Percentiles rank a stretch among this genome's conserved stretches.
Evolutionary conservation across 306 rosid species (phyloP).

Genomic region (Quercus gilva): DNA sequence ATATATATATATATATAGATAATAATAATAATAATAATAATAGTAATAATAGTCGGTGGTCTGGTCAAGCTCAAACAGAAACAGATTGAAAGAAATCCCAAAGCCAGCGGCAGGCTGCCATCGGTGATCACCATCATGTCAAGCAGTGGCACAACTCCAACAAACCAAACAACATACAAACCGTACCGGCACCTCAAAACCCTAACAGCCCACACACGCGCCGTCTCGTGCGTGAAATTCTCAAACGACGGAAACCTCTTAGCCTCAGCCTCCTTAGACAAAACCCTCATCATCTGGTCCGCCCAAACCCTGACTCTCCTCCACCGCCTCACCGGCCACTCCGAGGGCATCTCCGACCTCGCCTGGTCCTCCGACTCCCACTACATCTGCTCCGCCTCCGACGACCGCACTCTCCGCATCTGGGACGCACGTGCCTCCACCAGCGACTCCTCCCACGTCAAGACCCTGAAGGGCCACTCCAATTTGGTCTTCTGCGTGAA

Average conservation of each 20-base stretch:
- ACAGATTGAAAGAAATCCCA: no score
- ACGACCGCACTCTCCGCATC: conserved; percentile 83
- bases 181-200: conserved; percentile 78
- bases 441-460: conserved; percentile 63
- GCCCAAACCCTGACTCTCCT: conserved; percentile 49
- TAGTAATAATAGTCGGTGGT: no score
- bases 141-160: conserved; percentile 33
- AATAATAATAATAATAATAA: no score
- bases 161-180: conserved; percentile 30
- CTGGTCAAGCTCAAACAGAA: no score
- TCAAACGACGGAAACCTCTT: conserved; percentile 77
- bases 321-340: conserved; percentile 75
- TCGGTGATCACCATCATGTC: no score
- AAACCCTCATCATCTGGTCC: conserved; percentile 74
- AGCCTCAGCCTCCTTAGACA: conserved; percentile 87
- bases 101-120: no score
- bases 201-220: conserved; percentile 58
- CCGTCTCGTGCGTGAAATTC: conserved; percentile 80
- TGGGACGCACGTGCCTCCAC: conserved; percentile 71
- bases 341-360: conserved; percentile 77
- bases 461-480: conserved; percentile 82
- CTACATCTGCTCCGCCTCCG: conserved; percentile 95
- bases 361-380: conserved; percentile 95
- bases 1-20: no score
- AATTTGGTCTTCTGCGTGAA: conserved; percentile 78